Evolutionary conservation across 2,329 filamentous ascomycete genomes (phyloP), one percentile per base, ranked within the genome.

Genomic region (Juglanconis juglandina): DNA sequence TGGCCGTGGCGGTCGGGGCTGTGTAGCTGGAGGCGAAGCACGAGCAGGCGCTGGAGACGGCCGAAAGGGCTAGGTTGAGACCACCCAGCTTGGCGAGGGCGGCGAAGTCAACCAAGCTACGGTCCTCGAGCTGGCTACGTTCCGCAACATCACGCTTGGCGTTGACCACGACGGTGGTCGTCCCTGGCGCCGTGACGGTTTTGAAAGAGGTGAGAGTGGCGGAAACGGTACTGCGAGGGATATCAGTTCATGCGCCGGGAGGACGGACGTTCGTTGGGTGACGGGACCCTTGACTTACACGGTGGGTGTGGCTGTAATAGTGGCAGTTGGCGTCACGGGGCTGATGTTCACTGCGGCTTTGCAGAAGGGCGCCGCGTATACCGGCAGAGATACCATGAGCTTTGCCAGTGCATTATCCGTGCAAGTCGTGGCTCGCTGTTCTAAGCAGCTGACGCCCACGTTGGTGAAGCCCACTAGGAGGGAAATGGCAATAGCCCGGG

Each of bases 21-120:
- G 54, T 53, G 30, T 35, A 58, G 11, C 24, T 48, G 1, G 59
- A 32, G 3, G 55, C 39, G 14, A 61, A 58, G 54, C 59, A 61
- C 3, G 54, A 53, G 37, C 59, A 61, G 0, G 54, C 59, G 3
- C 35, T n/a, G 3, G 54, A 58, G 11, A 58, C 50, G 13, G 42
- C 34, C 0, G 54, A 47, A n/a, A 46, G 9, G 34, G 17, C 54
- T 1, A 61, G 42, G 24, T 17, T 35, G 7, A 61, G 17, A 1
- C 9, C 8, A 30, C 30, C 54, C 5, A 56, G 41, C 3, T 8
- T 6, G 5, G 54, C 59, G 9, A 61, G 17, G n/a, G 32, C 41
- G 2, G 59, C 59, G 8, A 61, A 61, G 14, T 61, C 59, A 11
- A 58, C 7, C 44, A 48, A 5, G 8, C 49, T 17, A 3, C 54